Base-by-base conservation (phyloP, 441 rosid species). In the Adansonia rubrostipa region DNA sequence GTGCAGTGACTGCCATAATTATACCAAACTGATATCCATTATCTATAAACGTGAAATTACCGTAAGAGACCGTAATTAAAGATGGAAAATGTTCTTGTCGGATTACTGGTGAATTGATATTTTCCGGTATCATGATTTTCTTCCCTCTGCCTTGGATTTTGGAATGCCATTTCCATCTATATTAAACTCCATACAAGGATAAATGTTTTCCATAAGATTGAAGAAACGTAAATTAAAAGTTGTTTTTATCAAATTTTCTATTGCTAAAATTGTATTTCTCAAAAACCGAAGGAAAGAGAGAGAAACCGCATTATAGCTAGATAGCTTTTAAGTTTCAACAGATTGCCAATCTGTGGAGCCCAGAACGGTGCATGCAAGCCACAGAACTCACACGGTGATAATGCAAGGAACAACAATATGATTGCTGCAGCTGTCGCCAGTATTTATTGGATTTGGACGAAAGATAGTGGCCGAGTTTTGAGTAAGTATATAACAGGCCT, bases 51-150 rank as follows among this genome's bases (percentile, higher is more conserved):
- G 95, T 73, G 86, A 90, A 81, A 91, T 93, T 80, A 80, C 79
- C 61, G 92, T 91, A 82, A 87, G 91, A 82, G 93, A 92, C 58
- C 84, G 91, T 42, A 84, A 84, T 67, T 88, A 90, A 85, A 87
- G 86, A 83, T 80, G 93, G 94, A 78, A 82, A 84, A 73, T 94
- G 97, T 79, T 90, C 97, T 73, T 93, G 98, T 88, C 81, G 82
- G 94, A 92, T 81, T 91, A 87, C 82, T 89, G 97, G 96, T 92
- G 84, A 88, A 80, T 36, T 13, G 14, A 40, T 44, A 6, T 45
- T 61, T 61, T 8, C 14, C n/a, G 8, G 54, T 24, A 13, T 70
- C 57, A 70, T 15, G 5, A 48, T 70, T 70, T 70, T 48, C 13
- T 70, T 22, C 73, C 73, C 36, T 48, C 20, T 70, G 19, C 44